A percentile compares a stretch with the other conserved stretches of the same genome.
Conservation (phyloP, 2,329 filamentous ascomycete genomes). For the Meredithiella fracta region DNA sequence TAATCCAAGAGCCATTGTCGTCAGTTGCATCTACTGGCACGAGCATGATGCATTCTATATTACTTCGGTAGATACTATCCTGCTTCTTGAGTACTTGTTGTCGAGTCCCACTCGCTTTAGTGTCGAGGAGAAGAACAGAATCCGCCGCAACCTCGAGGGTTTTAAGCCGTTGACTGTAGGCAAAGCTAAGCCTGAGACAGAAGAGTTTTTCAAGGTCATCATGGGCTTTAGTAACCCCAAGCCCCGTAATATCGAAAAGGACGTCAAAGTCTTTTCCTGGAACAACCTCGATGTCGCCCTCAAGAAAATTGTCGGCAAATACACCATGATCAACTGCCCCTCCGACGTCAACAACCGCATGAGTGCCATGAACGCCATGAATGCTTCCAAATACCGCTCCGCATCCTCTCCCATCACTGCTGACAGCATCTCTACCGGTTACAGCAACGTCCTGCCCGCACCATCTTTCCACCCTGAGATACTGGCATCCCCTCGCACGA, state of each 20-base stretch:
- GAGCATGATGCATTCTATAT: constrained; percentile 84
- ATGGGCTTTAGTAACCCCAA: constrained; percentile 95
- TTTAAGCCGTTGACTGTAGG: constrained; percentile 87
- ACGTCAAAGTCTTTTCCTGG: constrained; percentile 98
- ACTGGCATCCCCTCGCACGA: neutral
- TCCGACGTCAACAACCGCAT: neutral
- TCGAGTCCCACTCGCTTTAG: constrained; percentile 61
- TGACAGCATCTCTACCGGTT: neutral
- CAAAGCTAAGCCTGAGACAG: constrained; percentile 79
- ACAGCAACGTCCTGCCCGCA: neutral
- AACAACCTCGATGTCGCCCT: constrained; percentile 71
- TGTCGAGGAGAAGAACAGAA: constrained; percentile 96
- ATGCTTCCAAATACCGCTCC: neutral
- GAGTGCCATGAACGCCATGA: neutral
- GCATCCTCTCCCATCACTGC: neutral
- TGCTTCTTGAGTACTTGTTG: constrained; percentile 80
- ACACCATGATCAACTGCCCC: constrained; percentile 23
- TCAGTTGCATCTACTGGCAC: constrained; percentile 96
- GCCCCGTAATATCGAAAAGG: constrained; percentile 95
- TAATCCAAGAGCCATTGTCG: constrained; percentile 70
- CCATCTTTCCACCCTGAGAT: neutral
- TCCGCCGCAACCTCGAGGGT: constrained; percentile 85
- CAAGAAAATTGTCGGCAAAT: constrained; percentile 98
- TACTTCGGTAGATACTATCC: constrained; percentile 93
- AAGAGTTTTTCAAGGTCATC: constrained; percentile 97